A percentile compares a stretch with the other conserved stretches of the same genome.
Conservation (phyloP, 306 rosid genomes). For the Pueraria montana region DNA sequence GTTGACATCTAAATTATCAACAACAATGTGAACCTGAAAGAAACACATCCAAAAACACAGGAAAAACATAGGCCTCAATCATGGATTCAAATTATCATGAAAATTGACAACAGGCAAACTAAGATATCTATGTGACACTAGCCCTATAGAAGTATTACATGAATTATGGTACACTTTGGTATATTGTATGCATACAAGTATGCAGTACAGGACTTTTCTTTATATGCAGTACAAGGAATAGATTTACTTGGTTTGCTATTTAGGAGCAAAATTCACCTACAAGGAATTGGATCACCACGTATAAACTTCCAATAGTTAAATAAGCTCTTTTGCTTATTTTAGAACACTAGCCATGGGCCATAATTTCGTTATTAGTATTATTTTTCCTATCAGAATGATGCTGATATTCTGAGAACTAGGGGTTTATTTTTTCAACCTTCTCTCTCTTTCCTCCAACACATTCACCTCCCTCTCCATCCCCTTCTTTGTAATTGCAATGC, state of each 20-base stretch:
- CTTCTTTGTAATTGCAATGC: not conserved
- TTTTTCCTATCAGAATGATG: conserved; percentile 11
- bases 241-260: not conserved
- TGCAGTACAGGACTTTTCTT: not conserved
- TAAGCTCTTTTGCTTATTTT: not conserved
- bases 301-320: not conserved
- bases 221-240: not conserved
- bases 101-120: conserved; percentile 32
- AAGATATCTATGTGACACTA: conserved; percentile 20
- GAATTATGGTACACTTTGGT: not conserved
- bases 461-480: not conserved
- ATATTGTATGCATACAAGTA: not conserved
- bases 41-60: conserved; percentile 31
- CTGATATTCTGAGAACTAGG: not conserved
- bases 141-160: not conserved
- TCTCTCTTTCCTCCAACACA: not conserved
- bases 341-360: not conserved
- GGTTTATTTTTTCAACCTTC: not conserved
- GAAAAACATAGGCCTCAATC: not conserved
- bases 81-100: not conserved
- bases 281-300: not conserved
- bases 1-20: conserved; percentile 69
- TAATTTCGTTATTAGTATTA: conserved; percentile 5
- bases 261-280: not conserved
- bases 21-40: conserved; percentile 75